A percentile compares a stretch with the other conserved stretches of the same genome.
Evolutionary conservation across 1,284 basidiomycete species (phyloP).

Genomic region (Quambalaria eucalypti): DNA sequence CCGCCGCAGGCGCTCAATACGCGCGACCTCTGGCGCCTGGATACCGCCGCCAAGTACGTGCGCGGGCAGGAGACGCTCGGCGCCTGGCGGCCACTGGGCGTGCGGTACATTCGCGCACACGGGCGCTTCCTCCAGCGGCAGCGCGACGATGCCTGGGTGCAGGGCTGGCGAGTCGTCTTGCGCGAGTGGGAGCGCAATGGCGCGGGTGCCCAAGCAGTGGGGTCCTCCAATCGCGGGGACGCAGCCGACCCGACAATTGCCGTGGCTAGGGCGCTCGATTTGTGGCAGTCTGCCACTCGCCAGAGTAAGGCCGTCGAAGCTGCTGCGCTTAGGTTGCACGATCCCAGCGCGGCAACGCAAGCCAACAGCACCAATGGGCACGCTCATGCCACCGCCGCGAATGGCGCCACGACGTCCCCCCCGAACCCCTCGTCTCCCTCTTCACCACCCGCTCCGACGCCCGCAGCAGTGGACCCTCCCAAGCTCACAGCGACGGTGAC

Average conservation of each 20-base stretch:
- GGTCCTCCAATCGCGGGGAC: too few relatives aligned
- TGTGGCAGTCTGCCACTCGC: conserved; percentile 23
- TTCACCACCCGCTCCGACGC: neutral
- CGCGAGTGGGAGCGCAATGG: neutral
- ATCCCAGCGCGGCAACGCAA: neutral
- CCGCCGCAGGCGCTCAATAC: conserved; percentile 78
- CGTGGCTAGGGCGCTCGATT: conserved; percentile 13
- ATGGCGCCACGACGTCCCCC: neutral
- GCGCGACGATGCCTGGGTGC: conserved; percentile 71
- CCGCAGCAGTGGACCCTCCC: neutral
- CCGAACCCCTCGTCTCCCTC: too few relatives aligned
- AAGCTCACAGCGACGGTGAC: conserved; percentile 30
- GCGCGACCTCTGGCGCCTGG: conserved; percentile 72
- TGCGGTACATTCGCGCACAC: conserved; percentile 79
- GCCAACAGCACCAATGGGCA: neutral
- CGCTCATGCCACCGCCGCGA: neutral
- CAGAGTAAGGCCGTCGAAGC: neutral
- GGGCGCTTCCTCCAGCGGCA: conserved; percentile 62
- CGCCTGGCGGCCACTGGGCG: conserved; percentile 74
- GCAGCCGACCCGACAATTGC: neutral
- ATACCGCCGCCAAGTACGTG: conserved; percentile 88
- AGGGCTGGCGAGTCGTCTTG: conserved; percentile 59
- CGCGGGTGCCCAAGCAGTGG: too few relatives aligned
- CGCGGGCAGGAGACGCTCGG: conserved; percentile 72
- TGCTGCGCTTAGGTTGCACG: neutral